Base-by-base conservation (phyloP, 495 filamentous ascomycete species). In the Penicillium verhagenii region DNA sequence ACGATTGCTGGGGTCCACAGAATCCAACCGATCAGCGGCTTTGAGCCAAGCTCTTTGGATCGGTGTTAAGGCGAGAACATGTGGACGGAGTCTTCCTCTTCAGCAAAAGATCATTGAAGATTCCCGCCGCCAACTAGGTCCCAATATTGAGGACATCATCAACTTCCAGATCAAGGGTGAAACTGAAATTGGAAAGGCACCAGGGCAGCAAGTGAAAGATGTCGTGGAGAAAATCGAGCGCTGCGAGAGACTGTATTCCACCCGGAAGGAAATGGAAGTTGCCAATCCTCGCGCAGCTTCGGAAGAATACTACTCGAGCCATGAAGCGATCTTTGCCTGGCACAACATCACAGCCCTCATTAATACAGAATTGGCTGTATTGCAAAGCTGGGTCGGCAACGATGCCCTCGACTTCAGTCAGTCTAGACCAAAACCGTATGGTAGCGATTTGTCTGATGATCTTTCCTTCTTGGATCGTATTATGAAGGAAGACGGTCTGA, bases 271-370 rank as follows among this genome's bases (percentile, higher is more conserved):
- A 23, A 80, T 98, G 60, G 84, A 87, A 58, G 61, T 64, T 14
- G 87, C 85, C 13, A 84, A 96, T 59, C 86, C 88, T 13, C 76
- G 86, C 38, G 84, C 86, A 19, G 86, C 82, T 8, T 95, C 92
- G 6, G 76, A 81, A 4, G 79, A 85, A 21, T 97, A 90, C 66
- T 74, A 78, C 45, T 83, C 91, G 40, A 92, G 89, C 35, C 91
- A 87, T 60, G 90, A 93, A 56, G 85, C 94, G 26, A 83, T 98
- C 50, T 86, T 96, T 52, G 84, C 95, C 1, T 98, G 94, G 94
- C 87, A 96, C 71, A 97, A 97, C 68, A 96, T 92, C 38, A 97
- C 93, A n/a, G 84, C 92, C 65, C 85, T 97, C 60, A 97, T 98
- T 76, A 96, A 92, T 65, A 97, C 90, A 3, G 88, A 97, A 67